Evolutionary conservation across 2,329 filamentous ascomycete species (phyloP), one percentile per base, ranked within the genome.

Genomic region (Penicillium sumatraense): DNA sequence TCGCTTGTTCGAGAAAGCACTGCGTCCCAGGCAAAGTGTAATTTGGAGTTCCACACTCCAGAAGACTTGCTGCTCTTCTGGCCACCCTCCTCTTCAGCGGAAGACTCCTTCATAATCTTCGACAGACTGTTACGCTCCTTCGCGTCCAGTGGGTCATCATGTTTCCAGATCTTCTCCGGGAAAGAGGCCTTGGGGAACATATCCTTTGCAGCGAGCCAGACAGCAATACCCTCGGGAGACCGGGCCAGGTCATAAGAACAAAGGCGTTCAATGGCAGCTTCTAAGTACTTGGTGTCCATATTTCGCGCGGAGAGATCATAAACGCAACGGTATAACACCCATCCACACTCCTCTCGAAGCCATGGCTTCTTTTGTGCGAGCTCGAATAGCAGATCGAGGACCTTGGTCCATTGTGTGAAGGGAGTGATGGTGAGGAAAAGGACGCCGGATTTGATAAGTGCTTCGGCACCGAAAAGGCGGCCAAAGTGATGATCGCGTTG

Each of bases 1-100:
- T 67, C 62, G 49, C 70, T 70, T n/a, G 82, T 63, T 29, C 75
- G 71, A 18, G 66, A 67, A n/a, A 96, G 73, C 18, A 97, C 84
- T 23, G 93, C 75, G 60, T 90, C 86, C 95, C 93, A 97, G 0
- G 91, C 90, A 71, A 96, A 96, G 66, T 92, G 90, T 52, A 96
- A 80, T 67, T 91, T 89, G 1, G 89, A 85, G 53, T 87, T 91
- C 82, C 91, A 93, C 58, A 86, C 88, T 16, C 89, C 88, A 57
- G 89, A 88, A 3, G 67, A 68, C 54, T 75, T 72, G 38, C 62
- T 65, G 16, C 71, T 64, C 26, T 65, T 70, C 33, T 67, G 66
- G 3, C 67, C 60, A 41, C 72, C 66, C 3, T 59, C 56, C 21
- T 72, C 66, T 0, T 68, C 64, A 5, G 66, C 57, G 10, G 73